Conservation (phyloP, 2,329 filamentous ascomycete species). For the Penicillium sp. region DNA sequence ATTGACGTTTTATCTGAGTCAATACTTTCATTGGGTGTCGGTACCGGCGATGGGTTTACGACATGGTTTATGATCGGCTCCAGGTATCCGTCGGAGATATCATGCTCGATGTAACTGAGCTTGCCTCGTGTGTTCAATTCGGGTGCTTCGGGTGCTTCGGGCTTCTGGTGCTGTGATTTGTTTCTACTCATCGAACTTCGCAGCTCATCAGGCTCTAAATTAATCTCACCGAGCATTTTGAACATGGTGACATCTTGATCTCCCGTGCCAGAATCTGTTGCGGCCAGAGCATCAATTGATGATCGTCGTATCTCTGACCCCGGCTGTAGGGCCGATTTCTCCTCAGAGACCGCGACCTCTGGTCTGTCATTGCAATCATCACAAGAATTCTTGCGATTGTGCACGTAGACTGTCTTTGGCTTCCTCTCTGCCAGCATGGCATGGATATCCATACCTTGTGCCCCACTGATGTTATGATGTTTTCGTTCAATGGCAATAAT, state of each 20-base stretch:
- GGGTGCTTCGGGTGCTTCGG: slow-evolving; percentile 13
- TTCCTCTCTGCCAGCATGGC: slow-evolving; percentile 76
- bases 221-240: slow-evolving; percentile 41
- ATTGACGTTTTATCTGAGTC: slow-evolving; percentile 7
- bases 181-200: slow-evolving; percentile 8
- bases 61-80: slow-evolving; percentile 41
- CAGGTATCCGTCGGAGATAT: slow-evolving; percentile 46
- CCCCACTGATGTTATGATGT: slow-evolving; percentile 83
- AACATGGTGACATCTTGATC: slow-evolving; percentile 31
- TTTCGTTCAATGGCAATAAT: slow-evolving; percentile 90
- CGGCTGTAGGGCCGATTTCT: not conserved
- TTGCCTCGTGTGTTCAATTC: slow-evolving; percentile 29
- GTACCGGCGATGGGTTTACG: slow-evolving; percentile 22
- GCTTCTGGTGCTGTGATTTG: slow-evolving; percentile 10
- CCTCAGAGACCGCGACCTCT: slow-evolving; percentile 14
- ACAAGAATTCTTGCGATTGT: slow-evolving; percentile 72
- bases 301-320: not conserved
- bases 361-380: slow-evolving; percentile 22
- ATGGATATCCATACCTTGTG: slow-evolving; percentile 80
- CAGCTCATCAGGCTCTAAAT: slow-evolving; percentile 36
- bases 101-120: slow-evolving; percentile 48
- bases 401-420: slow-evolving; percentile 71
- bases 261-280: not conserved
- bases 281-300: not conserved
- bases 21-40: not conserved